Percentiles rank a stretch among this genome's conserved stretches.
phyloP scores from a whole-genome alignment of 805 yeast genomes.

The Kuraishia capsulata region DNA sequence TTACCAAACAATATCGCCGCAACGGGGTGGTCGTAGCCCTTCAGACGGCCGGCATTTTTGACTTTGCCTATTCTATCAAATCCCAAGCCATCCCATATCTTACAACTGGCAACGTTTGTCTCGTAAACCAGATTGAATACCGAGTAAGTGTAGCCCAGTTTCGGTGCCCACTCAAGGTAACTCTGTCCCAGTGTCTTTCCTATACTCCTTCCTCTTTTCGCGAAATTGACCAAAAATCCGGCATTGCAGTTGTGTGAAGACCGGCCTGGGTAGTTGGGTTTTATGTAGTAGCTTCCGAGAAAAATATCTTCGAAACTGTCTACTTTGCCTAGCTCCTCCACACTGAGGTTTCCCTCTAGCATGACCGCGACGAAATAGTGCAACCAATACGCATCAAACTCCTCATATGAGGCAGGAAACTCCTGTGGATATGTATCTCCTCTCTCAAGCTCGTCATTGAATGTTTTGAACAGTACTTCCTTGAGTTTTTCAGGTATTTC shows the following conservation, averaged over 20 bases:
- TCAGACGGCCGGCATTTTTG: conserved; percentile 64
- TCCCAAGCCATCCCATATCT: conserved; percentile 78
- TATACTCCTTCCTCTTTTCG: conserved; percentile 47
- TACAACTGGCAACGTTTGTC: conserved; percentile 65
- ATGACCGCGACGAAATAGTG: conserved; percentile 56
- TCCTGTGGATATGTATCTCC: conserved; percentile 73
- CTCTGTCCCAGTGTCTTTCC: conserved; percentile 63
- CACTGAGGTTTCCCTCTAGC: conserved; percentile 29
- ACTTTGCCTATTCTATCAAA: conserved; percentile 72
- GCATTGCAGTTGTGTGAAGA: conserved; percentile 85
- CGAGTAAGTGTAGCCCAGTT: conserved; percentile 70
- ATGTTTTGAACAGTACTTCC: conserved; percentile 34
- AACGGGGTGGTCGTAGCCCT: conserved; percentile 52
- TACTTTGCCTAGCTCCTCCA: conserved; percentile 9
- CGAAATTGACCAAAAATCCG: conserved; percentile 64
- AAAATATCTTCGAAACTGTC: conserved; percentile 37
- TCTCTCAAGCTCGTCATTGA: conserved; percentile 57
- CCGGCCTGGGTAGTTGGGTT: conserved; percentile 81
- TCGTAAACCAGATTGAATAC: conserved; percentile 85
- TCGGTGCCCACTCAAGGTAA: conserved; percentile 67
- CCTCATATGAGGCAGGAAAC: conserved; percentile 29
- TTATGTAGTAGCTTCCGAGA: conserved; percentile 71
- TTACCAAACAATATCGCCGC: conserved; percentile 79
- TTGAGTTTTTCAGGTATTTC: conserved; percentile 45
- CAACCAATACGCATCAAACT: conserved; percentile 61